Percentiles rank a stretch among this genome's conserved stretches.
These are phyloP conservation scores for Penicillium polonicum DNA, from an alignment of 2,329 filamentous ascomycete species.

Conservation along the genomic window DNA sequence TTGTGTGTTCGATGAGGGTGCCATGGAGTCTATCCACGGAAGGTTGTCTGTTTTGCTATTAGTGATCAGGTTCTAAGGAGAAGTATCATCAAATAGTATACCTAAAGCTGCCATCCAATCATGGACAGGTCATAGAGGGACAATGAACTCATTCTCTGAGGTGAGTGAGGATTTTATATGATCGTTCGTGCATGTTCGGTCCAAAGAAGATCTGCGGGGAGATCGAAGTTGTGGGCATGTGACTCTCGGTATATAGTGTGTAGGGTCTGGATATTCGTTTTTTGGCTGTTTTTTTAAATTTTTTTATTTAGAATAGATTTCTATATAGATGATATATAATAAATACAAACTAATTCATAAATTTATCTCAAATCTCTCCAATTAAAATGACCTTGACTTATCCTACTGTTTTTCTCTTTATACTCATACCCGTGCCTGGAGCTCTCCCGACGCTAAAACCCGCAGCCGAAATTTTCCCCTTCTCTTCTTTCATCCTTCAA, in stretches of 20 bases:
- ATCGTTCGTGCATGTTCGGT: constrained; percentile 19
- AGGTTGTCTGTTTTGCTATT: constrained; percentile 41
- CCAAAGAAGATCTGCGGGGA: constrained; percentile 26
- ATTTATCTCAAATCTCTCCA: neutral
- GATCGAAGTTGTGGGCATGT: constrained; percentile 21
- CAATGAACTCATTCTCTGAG: constrained; percentile 23
- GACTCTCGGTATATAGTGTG: constrained; percentile 16
- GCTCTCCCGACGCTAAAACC: constrained; percentile 26
- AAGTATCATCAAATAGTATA: constrained; percentile 23
- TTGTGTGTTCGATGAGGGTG: constrained; percentile 41
- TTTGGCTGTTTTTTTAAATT: neutral
- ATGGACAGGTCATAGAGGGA: constrained; percentile 34
- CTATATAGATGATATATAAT: neutral
- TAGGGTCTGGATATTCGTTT: neutral
- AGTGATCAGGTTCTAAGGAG: constrained; percentile 19
- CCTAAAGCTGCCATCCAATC: constrained; percentile 54
- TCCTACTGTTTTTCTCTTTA: neutral
- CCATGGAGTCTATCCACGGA: constrained; percentile 57
- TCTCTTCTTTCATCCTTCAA: constrained; percentile 24
- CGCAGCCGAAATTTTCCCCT: constrained; percentile 30
- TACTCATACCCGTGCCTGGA: constrained; percentile 1
- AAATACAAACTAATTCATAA: neutral
- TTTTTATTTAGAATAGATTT: neutral
- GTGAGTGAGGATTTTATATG: constrained; percentile 29
- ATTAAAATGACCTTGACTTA: neutral